phyloP scores from a whole-genome alignment of 352 stramenopile species.

The Globisporangium paddicum region DNA sequence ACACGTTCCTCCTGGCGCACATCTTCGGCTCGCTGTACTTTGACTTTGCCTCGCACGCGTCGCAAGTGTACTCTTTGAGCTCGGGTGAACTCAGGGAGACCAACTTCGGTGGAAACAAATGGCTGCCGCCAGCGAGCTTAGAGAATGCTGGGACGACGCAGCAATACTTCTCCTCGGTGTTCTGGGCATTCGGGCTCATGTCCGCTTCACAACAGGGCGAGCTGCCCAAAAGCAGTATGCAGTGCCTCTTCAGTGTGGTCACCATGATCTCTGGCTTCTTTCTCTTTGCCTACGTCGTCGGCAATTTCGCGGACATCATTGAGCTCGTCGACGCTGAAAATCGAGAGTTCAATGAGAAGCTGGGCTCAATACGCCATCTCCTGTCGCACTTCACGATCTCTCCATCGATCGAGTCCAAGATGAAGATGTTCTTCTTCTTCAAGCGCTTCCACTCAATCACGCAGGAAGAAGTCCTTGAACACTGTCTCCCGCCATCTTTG shows the following conservation, averaged over 20 bases:
- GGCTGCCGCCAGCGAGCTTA: constrained; percentile 18
- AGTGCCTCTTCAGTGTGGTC: constrained; percentile 35
- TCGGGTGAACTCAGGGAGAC: neutral
- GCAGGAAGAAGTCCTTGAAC: constrained; percentile 37
- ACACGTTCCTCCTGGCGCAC: constrained; percentile 45
- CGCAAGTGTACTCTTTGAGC: constrained; percentile 15
- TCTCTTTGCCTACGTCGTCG: constrained; percentile 40
- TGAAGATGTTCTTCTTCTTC: constrained; percentile 54
- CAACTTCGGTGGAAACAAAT: constrained; percentile 40
- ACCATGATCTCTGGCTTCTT: constrained; percentile 42
- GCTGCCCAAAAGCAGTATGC: constrained; percentile 23
- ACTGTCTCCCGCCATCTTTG: constrained; percentile 41
- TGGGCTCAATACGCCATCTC: constrained; percentile 37
- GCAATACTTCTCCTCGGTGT: constrained; percentile 32
- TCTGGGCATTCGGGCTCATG: constrained; percentile 44
- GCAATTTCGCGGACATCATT: constrained; percentile 45
- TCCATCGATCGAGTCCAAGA: constrained; percentile 22
- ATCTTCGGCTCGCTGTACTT: constrained; percentile 52
- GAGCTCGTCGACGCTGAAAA: constrained; percentile 42
- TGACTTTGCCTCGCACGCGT: constrained; percentile 42
- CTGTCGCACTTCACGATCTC: constrained; percentile 37
- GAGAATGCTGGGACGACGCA: neutral
- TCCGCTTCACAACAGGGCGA: constrained; percentile 33
- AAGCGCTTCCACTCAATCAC: constrained; percentile 51
- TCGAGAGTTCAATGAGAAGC: constrained; percentile 42